These are phyloP conservation scores for Pseudopithomyces chartarum DNA, from an alignment of 2,329 filamentous ascomycete species.

Conservation along the genomic window DNA sequence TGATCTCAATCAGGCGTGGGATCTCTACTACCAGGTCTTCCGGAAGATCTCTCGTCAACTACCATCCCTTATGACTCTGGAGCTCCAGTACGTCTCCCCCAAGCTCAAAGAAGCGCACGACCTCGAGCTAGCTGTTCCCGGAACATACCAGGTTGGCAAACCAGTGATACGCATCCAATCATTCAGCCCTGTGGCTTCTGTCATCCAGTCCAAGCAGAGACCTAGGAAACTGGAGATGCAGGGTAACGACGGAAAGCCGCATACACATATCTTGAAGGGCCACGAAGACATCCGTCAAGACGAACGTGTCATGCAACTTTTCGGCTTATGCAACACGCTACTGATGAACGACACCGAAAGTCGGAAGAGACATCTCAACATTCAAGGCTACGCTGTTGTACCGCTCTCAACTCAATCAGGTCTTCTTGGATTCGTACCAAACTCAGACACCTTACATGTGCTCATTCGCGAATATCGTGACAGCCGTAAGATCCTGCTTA, in stretches of 20 bases:
- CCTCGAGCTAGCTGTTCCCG: conserved; percentile 92
- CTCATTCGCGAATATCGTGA: conserved; percentile 97
- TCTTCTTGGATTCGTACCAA: conserved; percentile 93
- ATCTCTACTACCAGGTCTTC: conserved; percentile 99
- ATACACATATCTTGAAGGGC: conserved; percentile 94
- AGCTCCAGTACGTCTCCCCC: conserved; percentile 95
- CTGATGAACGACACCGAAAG: conserved; percentile 92
- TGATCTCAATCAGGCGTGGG: conserved; percentile 98
- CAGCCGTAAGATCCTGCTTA: conserved; percentile 93
- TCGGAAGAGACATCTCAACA: conserved; percentile 95
- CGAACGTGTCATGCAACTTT: conserved; percentile 98
- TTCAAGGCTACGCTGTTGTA: conserved; percentile 95
- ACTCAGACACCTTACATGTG: conserved; percentile 95
- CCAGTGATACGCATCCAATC: conserved; percentile 83
- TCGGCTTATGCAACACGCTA: conserved; percentile 95
- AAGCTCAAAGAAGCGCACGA: conserved; percentile 85
- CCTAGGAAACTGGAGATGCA: conserved; percentile 86
- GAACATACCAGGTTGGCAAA: conserved; percentile 82
- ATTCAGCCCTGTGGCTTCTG: conserved; percentile 86
- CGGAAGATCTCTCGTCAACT: conserved; percentile 91
- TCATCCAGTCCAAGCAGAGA: conserved; percentile 96
- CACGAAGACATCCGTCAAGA: conserved; percentile 99
- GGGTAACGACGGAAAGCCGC: conserved; percentile 85
- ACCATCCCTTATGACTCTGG: conserved; percentile 87
- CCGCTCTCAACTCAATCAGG: conserved; percentile 96